A percentile compares a stretch with the other conserved stretches of the same genome.
These are phyloP conservation scores for Lolium rigidum DNA, from an alignment of 176 grass and related monocot genomes.

Conservation along the genomic window DNA sequence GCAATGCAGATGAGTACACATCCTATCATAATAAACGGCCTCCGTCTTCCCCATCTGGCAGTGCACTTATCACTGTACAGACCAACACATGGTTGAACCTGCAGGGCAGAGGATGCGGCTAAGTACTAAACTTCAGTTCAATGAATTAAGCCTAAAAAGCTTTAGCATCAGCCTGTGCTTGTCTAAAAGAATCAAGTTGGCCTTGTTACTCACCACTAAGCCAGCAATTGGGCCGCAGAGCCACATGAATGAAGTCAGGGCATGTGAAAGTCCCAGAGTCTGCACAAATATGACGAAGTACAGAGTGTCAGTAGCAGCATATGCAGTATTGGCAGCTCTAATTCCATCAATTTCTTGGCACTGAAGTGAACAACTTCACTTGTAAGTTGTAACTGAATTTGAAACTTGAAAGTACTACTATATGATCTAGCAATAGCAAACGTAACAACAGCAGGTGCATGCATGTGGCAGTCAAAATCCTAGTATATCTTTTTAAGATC, in stretches of 20 bases:
- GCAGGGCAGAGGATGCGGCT: constrained; percentile 16
- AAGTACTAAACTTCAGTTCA: constrained; percentile 9
- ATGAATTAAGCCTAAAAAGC: constrained; percentile 7
- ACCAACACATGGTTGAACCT: constrained; percentile 86
- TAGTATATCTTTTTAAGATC: background rate
- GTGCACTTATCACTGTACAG: constrained; percentile 78
- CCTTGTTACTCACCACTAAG: constrained; percentile 65
- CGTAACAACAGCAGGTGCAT: background rate
- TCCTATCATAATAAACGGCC: constrained; percentile 80
- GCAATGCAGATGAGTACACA: constrained; percentile 67
- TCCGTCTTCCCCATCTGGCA: constrained; percentile 65
- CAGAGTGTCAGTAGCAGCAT: constrained; percentile 28
- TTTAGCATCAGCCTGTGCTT: background rate
- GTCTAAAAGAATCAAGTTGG: background rate
- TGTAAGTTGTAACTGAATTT: background rate
- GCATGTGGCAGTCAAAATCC: constrained; percentile 1
- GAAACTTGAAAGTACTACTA: background rate
- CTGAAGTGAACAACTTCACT: too few species aligned
- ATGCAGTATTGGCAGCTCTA: background rate
- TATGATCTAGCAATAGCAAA: background rate
- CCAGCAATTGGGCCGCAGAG: constrained; percentile 92
- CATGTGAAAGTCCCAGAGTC: constrained; percentile 86
- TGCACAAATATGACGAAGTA: constrained; percentile 46
- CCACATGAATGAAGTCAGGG: constrained; percentile 94
- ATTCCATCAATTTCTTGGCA: background rate